phyloP scores from a whole-genome alignment of 495 filamentous ascomycete species.

The Penicillium verhagenii region DNA sequence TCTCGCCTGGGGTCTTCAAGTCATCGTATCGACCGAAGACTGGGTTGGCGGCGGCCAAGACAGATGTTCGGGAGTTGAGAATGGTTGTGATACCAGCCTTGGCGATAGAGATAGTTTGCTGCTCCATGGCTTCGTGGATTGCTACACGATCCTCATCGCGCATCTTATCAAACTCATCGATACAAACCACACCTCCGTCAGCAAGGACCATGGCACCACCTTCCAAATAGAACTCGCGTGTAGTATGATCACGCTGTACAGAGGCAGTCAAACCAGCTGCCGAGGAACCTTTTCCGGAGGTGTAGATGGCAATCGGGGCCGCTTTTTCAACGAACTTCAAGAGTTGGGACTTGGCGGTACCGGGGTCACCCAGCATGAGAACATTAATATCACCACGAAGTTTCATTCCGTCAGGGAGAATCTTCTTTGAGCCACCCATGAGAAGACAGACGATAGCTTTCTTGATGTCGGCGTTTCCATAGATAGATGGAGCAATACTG shows the following conservation, averaged over 20 bases:
- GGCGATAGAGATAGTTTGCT: slow-evolving; percentile 99
- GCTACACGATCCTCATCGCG: slow-evolving; percentile 97
- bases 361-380: slow-evolving; percentile 92
- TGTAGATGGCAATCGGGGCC: slow-evolving; percentile 97
- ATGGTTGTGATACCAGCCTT: slow-evolving; percentile 99
- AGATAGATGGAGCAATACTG: slow-evolving; percentile 97
- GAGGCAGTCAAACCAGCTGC: slow-evolving; percentile 98
- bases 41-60: slow-evolving; percentile 95
- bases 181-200: slow-evolving; percentile 97
- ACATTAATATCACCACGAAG: slow-evolving; percentile 99
- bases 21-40: slow-evolving; percentile 98
- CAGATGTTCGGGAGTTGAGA: slow-evolving; percentile 91
- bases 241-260: slow-evolving; percentile 87
- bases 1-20: slow-evolving; percentile 94
- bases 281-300: slow-evolving; percentile 97
- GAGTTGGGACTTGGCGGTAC: slow-evolving; percentile 97
- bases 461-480: slow-evolving; percentile 95
- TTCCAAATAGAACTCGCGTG: slow-evolving; percentile 97
- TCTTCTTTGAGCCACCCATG: slow-evolving; percentile 96
- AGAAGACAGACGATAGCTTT: slow-evolving; percentile 97
- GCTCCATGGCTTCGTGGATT: slow-evolving; percentile 99
- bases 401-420: slow-evolving; percentile 97
- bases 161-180: slow-evolving; percentile 99
- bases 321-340: slow-evolving; percentile 98
- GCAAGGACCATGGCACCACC: slow-evolving; percentile 99